Evolutionary conservation across 1,284 basidiomycete species (phyloP).

Genomic region (Trichosporon ovoides): DNA sequence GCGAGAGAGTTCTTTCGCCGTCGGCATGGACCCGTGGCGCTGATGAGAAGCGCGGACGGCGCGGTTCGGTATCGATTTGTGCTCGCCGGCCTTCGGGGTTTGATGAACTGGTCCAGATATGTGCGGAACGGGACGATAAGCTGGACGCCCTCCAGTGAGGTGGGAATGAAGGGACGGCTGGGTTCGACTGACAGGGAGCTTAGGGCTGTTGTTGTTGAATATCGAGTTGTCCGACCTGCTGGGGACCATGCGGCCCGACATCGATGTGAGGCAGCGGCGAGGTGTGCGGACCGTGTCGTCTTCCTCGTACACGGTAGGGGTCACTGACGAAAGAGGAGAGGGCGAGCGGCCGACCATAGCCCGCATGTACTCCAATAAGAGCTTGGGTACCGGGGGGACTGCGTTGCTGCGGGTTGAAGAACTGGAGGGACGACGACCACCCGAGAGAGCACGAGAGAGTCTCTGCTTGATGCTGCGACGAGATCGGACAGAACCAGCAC

Average conservation of each 20-base stretch:
- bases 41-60: background rate
- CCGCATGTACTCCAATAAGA: background rate
- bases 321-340: background rate
- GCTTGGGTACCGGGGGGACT: background rate
- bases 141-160: background rate
- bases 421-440: background rate
- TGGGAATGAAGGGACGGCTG: background rate
- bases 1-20: background rate
- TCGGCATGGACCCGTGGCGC: constrained; percentile 6
- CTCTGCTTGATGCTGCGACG: background rate
- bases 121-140: background rate
- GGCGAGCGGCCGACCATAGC: background rate
- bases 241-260: background rate
- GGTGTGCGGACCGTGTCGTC: background rate
- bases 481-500: background rate
- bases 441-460: background rate
- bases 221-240: background rate
- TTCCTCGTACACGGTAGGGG: background rate
- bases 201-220: background rate
- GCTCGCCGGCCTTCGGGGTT: background rate
- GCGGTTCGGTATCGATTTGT: background rate
- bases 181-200: background rate
- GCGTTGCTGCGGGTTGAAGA: background rate
- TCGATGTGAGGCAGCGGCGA: background rate
- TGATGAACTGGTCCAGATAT: background rate